Evolutionary conservation across 2,329 filamentous ascomycete species (phyloP), one percentile per base, ranked within the genome.

Genomic region (Aspergillus sclerotialis): DNA sequence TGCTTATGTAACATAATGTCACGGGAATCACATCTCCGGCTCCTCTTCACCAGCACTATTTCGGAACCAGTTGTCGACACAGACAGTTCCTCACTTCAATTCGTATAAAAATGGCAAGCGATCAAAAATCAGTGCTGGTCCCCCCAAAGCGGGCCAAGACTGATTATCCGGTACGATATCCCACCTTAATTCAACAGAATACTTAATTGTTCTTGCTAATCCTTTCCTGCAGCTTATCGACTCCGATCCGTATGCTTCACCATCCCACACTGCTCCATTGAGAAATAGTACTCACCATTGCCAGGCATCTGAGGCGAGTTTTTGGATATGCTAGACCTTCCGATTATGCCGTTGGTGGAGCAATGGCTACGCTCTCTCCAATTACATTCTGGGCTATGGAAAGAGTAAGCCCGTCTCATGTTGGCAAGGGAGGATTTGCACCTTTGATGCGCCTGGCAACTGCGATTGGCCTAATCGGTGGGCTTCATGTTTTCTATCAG

Each of bases 301-400:
- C 37, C 52, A 94, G 87, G 55, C 92, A 98, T 67, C 83, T 96
- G 65, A 86, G 80, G 65, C 82, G 92, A 60, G 92, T 96, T 12
- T 63, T 95, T 45, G 67, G 78, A 57, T 98, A 98, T 75, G 84
- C 89, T 44, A 79, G 92, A 44, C 70, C 79, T 30, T 84, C 82
- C 32, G 92, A 98, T 66, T 96, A 93, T 66, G 70, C 73, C 26
- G 69, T 78, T 48, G 90, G 82, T 43, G 70, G 73, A 37, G 74
- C 70, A 10, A 76, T 83, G 32, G 82, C 82, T 10, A 77, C 78
- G n/a, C 70, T 79, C 35, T 83, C 80, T 30, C 90, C 92, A 7
- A 74, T 73, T 29, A 68, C 84, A 37, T 82, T 96, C 60, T 72
- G 80, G 53, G 63, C 80, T 46, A 85, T 88, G 76, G 90, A 98